phyloP scores from a whole-genome alignment of 306 rosid genomes.

The Lathyrus aphaca region DNA sequence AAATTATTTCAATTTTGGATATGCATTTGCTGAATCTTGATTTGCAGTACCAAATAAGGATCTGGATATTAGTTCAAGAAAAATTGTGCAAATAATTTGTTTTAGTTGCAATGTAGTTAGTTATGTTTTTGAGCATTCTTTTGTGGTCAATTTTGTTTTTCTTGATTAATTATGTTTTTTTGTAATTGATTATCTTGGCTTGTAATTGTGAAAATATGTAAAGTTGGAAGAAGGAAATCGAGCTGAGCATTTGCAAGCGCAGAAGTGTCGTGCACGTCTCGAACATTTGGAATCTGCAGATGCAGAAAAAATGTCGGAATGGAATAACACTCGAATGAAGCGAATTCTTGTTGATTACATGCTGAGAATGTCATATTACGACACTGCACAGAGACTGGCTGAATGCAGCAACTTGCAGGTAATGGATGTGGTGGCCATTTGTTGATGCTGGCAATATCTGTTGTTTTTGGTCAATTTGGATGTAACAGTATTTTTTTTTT shows the following conservation, averaged over 20 bases:
- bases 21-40: conserved; percentile 21
- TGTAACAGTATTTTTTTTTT: conserved; percentile 25
- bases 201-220: conserved; percentile 36
- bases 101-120: conserved; percentile 25
- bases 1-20: not conserved
- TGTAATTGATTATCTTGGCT: conserved; percentile 7
- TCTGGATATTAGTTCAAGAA: conserved; percentile 4
- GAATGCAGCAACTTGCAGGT: conserved; percentile 85
- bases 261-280: conserved; percentile 76
- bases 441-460: conserved; percentile 34
- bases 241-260: conserved; percentile 82
- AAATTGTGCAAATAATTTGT: not conserved
- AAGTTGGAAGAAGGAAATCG: conserved; percentile 89
- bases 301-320: conserved; percentile 69
- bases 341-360: conserved; percentile 94
- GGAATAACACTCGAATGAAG: conserved; percentile 81
- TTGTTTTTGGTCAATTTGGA: conserved; percentile 16
- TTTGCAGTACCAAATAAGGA: conserved; percentile 14
- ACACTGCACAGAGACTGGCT: conserved; percentile 76
- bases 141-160: not conserved
- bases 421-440: conserved; percentile 18
- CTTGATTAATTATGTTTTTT: conserved; percentile 6
- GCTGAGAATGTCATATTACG: conserved; percentile 92
- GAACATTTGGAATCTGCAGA: conserved; percentile 86
- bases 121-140: not conserved